Evolutionary conservation across 345 rosid genomes (phyloP), one percentile per base, ranked within the genome.

Genomic region (Trapa bicornis): DNA sequence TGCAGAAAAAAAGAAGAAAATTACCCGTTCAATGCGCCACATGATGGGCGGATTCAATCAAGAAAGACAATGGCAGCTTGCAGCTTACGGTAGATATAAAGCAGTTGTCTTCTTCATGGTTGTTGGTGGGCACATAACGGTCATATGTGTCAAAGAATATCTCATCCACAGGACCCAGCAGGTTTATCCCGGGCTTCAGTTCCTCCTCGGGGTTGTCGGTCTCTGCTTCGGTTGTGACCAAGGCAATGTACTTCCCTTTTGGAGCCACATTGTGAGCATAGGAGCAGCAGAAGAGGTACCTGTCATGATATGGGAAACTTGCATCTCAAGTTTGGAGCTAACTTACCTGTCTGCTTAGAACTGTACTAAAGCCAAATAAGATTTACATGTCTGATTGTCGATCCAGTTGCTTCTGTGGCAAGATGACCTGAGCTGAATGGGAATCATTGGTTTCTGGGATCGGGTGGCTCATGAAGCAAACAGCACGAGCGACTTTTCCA

Each of bases 261-360:
- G 96, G 86, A 32, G 97, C 96, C 56, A 94, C 96, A 71, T 89
- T 94, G 82, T 94, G 99, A 41, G 97, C 77, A 76, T 88, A 94
- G 17, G 99, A 94, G 75, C 96, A 94, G 54, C 97, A 91, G 75
- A 94, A 94, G 45, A 94, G 86, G 81, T 93, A 93, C 98, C 94
- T 90, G 80, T 62, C 67, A 58, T 60, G 65, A 47, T 16, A 42
- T 29, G 32, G 15, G 10, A 14, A 4, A 72, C 61, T 48, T 29
- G 17, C 33, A 58, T 15, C 36, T 16, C 15, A 15, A 12, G 47
- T 29, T 17, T 37, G 45, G 60, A 14, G 65, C 36, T 22, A 22
- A 56, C 4, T 1, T 29, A 9, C 64, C 41, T 3, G n/a, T 29
- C 37, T 29, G 12, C 41, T 60, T 14, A 0, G 32, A 50, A 37